Evolutionary conservation across 305 asterid genomes (phyloP).

Genomic region (Fraxinus xanthoxyloides): DNA sequence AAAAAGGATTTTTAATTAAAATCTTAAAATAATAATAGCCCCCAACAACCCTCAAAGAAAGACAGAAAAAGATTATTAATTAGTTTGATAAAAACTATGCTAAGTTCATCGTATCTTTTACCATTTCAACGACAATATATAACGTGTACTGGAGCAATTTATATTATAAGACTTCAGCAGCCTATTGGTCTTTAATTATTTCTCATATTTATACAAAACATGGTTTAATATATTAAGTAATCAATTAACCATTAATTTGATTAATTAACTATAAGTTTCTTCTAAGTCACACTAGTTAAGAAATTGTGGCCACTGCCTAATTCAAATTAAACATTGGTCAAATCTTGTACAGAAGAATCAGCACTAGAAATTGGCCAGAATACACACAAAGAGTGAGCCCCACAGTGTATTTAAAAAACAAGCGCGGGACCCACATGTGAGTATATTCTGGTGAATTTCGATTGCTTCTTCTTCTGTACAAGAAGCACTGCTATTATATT

Average conservation of each 20-base stretch:
- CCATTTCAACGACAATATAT: slow-evolving; percentile 30
- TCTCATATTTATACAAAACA: background rate
- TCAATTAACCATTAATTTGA: background rate
- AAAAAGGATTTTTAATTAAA: background rate
- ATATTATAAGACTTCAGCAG: background rate
- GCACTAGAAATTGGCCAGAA: too few relatives aligned
- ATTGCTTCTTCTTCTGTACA: too few relatives aligned
- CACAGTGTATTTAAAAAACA: too few relatives aligned
- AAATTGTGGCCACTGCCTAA: slow-evolving; percentile 9
- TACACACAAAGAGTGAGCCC: too few relatives aligned
- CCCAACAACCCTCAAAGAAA: slow-evolving; percentile 23
- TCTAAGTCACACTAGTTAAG: slow-evolving; percentile 15
- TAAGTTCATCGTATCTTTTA: slow-evolving; percentile 46
- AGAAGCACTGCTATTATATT: too few relatives aligned
- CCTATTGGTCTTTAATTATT: background rate
- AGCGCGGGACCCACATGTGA: too few relatives aligned
- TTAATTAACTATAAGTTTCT: background rate
- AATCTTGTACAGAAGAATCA: too few relatives aligned
- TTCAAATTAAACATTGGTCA: slow-evolving; percentile 13
- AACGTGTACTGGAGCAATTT: slow-evolving; percentile 10
- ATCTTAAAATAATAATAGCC: background rate
- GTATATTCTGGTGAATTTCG: too few relatives aligned
- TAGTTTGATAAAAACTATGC: slow-evolving; percentile 30
- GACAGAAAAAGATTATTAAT: slow-evolving; percentile 9
- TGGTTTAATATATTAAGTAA: background rate